Evolutionary conservation across 805 yeast genomes (phyloP), one percentile per base, ranked within the genome.

Genomic region (Kluyveromyces nonfermentans): DNA sequence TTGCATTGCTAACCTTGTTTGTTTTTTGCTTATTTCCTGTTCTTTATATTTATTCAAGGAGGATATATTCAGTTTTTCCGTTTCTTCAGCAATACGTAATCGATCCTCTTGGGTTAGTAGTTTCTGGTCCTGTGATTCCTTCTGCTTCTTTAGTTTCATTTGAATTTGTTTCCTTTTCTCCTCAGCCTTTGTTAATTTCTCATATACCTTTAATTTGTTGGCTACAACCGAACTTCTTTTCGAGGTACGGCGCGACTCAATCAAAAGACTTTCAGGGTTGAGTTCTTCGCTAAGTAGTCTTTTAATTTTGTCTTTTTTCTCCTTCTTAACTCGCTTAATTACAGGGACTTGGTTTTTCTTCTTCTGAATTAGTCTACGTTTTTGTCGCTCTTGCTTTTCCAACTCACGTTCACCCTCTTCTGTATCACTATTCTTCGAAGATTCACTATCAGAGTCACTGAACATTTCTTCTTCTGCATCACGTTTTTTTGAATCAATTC

Each of bases 11-110:
- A 89, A 69, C 56, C 89, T 90, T 43, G 74, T 75, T 59, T 82
- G 80, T 59, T 86, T 87, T 54, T 86, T 81, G 38, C 78, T 80
- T 35, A 82, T 68, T 59, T 93, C 98, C 57, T 85, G 90, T 54
- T 89, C 94, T 53, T 82, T 77, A 57, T 85, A 93, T 54, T 75
- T 71, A 49, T 83, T 78, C 50, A 93, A 68, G 2, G 96, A 83
- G 21, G 77, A 68, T 2, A 78, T 67, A 60, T 93, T 93, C 36
- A 75, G 73, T 57, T 74, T 72, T 63, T 93, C 98, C 0, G 97
- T 93, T 52, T 81, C 83, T 37, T 80, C 68, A 1, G 98, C 97
- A 59, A 87, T 93, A n/a, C 74, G 81, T 37, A 70, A 44, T 46
- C 69, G 57, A 48, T 65, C 78, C 34, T 67, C 71, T 45, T 71